Percentiles rank a stretch among this genome's conserved stretches.
These are phyloP conservation scores for Calocera cornea DNA, from an alignment of 768 basidiomycete genomes.

Conservation along the genomic window DNA sequence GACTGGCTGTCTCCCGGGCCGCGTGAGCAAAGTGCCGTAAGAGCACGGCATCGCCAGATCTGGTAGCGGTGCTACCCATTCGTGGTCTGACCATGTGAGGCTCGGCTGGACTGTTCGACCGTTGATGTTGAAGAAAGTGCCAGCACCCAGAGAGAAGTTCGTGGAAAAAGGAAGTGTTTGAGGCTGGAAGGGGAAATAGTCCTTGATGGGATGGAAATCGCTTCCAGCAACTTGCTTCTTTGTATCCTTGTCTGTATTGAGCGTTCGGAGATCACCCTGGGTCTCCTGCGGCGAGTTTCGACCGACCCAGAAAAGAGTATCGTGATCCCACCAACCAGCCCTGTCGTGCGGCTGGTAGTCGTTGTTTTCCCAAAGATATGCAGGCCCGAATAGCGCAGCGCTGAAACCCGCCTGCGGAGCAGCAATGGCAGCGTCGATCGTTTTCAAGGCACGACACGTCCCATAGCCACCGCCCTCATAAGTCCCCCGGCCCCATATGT, in stretches of 20 bases:
- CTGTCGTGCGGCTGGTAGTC: conserved; percentile 41
- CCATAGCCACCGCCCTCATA: conserved; percentile 64
- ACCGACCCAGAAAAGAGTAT: conserved; percentile 59
- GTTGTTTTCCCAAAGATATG: conserved; percentile 71
- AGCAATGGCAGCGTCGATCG: conserved; percentile 38
- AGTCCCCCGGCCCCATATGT: conserved; percentile 68
- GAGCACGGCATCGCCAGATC: conserved; percentile 1
- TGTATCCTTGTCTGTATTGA: neutral
- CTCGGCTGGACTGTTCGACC: neutral
- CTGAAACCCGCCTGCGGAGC: conserved; percentile 39
- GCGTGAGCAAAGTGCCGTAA: neutral
- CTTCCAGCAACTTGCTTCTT: neutral
- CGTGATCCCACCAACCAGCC: conserved; percentile 62
- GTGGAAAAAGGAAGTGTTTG: neutral
- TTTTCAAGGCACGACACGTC: conserved; percentile 49
- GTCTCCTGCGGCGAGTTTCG: neutral
- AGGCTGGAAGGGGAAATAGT: neutral
- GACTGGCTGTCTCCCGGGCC: neutral
- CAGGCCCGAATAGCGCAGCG: conserved; percentile 65
- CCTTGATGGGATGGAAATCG: neutral
- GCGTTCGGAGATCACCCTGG: neutral
- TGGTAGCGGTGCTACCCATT: neutral
- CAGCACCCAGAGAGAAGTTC: neutral
- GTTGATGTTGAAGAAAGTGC: neutral
- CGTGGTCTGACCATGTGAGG: neutral